Conservation (phyloP, 371 early-diverging fungal species). For the Syncephalastrum monosporum region DNA sequence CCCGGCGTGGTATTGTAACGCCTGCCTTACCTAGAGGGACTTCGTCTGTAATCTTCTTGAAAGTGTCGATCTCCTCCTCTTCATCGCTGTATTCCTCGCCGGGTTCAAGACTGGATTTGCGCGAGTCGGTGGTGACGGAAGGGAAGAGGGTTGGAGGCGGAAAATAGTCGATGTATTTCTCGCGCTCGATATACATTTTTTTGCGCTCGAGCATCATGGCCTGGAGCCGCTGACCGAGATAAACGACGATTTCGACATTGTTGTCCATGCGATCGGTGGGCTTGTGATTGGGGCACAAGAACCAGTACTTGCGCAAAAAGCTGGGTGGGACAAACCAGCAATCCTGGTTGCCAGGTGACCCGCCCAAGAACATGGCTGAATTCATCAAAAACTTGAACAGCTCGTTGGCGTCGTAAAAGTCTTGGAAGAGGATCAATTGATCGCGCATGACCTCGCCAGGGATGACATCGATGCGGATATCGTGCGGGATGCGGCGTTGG, state of each 20-base stretch:
- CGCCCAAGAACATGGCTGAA: slow-evolving; percentile 40
- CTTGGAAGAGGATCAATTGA: slow-evolving; percentile 46
- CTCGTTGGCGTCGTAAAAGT: slow-evolving; percentile 44
- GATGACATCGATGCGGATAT: slow-evolving; percentile 44
- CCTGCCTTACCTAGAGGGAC: slow-evolving; percentile 19
- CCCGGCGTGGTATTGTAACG: not conserved
- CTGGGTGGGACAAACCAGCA: slow-evolving; percentile 40
- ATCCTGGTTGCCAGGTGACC: slow-evolving; percentile 39
- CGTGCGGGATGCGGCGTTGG: slow-evolving; percentile 42
- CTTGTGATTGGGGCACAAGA: slow-evolving; percentile 36
- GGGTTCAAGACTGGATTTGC: too few relatives aligned
- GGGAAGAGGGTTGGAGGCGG: slow-evolving; percentile 12
- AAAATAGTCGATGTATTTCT: slow-evolving; percentile 27
- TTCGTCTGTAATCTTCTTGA: slow-evolving; percentile 17
- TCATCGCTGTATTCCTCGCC: slow-evolving; percentile 2
- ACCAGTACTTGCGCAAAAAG: slow-evolving; percentile 39
- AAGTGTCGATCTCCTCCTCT: slow-evolving; percentile 2
- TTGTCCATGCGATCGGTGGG: slow-evolving; percentile 30
- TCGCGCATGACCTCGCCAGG: slow-evolving; percentile 49
- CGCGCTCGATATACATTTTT: slow-evolving; percentile 36
- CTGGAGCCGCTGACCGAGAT: slow-evolving; percentile 26
- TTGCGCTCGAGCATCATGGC: slow-evolving; percentile 25
- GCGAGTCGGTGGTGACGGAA: not conserved
- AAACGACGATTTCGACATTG: slow-evolving; percentile 25
- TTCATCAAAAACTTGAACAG: slow-evolving; percentile 33